Evolutionary conservation across 2,329 filamentous ascomycete species (phyloP), one percentile per base, ranked within the genome.

Genomic region (Fusarium longipes): DNA sequence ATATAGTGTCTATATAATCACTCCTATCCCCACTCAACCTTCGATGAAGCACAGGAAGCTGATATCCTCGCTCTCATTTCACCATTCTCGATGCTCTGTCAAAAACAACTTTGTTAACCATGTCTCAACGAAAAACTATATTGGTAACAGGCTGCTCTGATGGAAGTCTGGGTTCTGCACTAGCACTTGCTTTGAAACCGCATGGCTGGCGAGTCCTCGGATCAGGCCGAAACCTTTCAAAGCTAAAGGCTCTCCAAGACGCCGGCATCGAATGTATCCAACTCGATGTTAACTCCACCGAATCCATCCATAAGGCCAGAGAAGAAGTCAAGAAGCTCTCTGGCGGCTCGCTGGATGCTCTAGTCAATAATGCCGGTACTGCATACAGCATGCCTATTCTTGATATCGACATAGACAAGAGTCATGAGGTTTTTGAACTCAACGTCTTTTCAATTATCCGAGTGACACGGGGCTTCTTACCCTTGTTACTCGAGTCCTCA

Each of bases 71-170:
- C 8, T 7, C 7, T 10, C 12, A 33, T 8, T n/a, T 14, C 11
- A 6, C 18, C 3, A 8, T 5, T 2, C 8, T 11, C 2, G 3
- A 14, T 2, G 7, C 11, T 14, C n/a, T 14, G 8, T 9, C 12
- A 6, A 7, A 2, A 36, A 4, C 5, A 50, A 22, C 9, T n/a
- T 8, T 2, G 3, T 11, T 9, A 7, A 35, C 3, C 9, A 63
- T 63, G 59, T 40, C 58, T 32, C 18, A 57, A 57, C 49, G 65
- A 14, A 44, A 51, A 22, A 75, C 71, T 2, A 71, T 78, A 15
- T 62, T 79, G 6, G 67, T 79, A n/a, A 77, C 77, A 1, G 77
- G 77, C 55, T 79, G 77, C 61, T 77, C 75, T 1, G 74, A 76
- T 12, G 75, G 75, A 10, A 72, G 75, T 24, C 63, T 79, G 2